These are phyloP conservation scores for Dactylellina parvicollis DNA, from an alignment of 2,329 filamentous ascomycete species.

Conservation along the genomic window DNA sequence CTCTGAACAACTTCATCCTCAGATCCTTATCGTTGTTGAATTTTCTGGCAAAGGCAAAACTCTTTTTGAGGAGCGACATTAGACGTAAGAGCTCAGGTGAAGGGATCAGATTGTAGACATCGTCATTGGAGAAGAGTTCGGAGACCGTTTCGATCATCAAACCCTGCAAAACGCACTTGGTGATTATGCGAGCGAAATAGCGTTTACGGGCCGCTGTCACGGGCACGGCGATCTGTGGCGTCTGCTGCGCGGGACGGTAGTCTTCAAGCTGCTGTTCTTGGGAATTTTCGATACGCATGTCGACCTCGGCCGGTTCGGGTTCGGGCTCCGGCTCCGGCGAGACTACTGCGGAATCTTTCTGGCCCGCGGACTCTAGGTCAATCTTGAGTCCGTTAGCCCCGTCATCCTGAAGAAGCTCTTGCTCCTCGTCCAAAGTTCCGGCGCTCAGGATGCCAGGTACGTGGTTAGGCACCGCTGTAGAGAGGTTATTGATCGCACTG, in stretches of 20 bases:
- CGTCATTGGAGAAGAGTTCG: constrained; percentile 96
- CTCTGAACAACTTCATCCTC: constrained; percentile 90
- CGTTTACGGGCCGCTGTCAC: constrained; percentile 91
- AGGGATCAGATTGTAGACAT: constrained; percentile 92
- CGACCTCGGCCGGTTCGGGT: constrained; percentile 5
- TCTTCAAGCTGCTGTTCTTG: constrained; percentile 73
- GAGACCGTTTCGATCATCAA: constrained; percentile 99
- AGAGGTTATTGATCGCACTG: constrained; percentile 68
- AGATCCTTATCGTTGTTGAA: constrained; percentile 99
- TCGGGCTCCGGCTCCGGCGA: constrained; percentile 10
- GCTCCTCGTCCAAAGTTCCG: constrained; percentile 29
- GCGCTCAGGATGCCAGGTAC: constrained; percentile 57
- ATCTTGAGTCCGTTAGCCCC: constrained; percentile 70
- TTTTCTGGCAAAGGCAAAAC: constrained; percentile 92
- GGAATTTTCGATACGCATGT: constrained; percentile 51
- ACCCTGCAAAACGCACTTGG: constrained; percentile 93
- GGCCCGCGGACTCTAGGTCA: constrained; percentile 61
- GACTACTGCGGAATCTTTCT: constrained; percentile 59
- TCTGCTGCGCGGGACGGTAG: constrained; percentile 79
- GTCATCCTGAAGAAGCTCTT: constrained; percentile 60
- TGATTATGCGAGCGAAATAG: constrained; percentile 99
- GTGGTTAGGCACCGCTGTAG: constrained; percentile 64
- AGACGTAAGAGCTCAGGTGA: constrained; percentile 87
- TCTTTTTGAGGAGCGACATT: constrained; percentile 94
- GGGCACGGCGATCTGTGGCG: constrained; percentile 73